Evolutionary conservation across 108 stramenopile genomes (phyloP), one percentile per base, ranked within the genome.

Genomic region (Cyclotella cryptica): DNA sequence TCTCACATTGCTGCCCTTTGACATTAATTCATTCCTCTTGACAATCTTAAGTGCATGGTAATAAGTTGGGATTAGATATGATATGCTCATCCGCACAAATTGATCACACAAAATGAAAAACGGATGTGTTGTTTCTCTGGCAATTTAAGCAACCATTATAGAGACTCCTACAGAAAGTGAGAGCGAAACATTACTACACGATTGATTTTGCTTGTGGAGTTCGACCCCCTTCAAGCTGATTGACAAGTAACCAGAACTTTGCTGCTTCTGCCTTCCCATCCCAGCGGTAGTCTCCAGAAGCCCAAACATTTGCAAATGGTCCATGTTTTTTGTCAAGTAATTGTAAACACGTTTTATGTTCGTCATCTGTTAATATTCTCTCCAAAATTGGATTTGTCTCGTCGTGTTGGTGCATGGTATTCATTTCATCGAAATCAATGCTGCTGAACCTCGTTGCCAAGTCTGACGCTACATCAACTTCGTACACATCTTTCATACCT

Each of bases 221-320:
- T 35, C 35, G 6, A 35, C 7, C 2, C 24, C 55, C 24, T 55
- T 26, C 24, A n/a, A 26, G 47, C n/a, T 49, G 55, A 17, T 66
- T 3, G 1, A 78, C 54, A 21, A 65, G 10, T 27, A 17, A 43
- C 94, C 91, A 95, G 74, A 92, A 92, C 5, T 65, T 64, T 24
- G 27, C 30, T 3, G 83, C 94, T 43, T 73, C 76, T 5, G 62
- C 52, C 15, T 84, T 75, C 39, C 94, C 94, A 78, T 95, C 92
- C 94, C 94, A 95, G 39, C 75, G 57, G 69, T 80, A 86, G 10
- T 70, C 64, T 43, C 84, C 77, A 40, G 76, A 58, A 58, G 67
- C 72, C 86, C 84, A 87, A 13, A 94, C 63, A 1, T 39, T 45
- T 11, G 91, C 83, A 86, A 95, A 95, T 9, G 94, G 94, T 24